Conservation (phyloP, 805 yeast species). For the Scheffersomyces coipomensis region DNA sequence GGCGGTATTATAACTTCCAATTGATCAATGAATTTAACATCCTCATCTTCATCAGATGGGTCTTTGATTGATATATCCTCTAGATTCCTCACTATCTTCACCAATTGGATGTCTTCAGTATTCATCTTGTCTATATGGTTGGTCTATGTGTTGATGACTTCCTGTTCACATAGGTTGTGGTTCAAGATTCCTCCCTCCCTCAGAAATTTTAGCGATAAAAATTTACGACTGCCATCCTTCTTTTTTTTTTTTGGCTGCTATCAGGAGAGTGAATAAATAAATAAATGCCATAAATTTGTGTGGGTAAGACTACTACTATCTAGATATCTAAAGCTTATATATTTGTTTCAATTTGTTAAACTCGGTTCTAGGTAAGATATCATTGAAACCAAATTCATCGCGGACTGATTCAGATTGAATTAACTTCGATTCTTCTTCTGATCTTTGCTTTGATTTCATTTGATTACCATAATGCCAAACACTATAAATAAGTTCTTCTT, state of each 20-base stretch:
- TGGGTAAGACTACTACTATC: too few relatives aligned
- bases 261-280: too few relatives aligned
- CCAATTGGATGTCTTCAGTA: background rate
- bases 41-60: background rate
- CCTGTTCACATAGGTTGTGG: too few relatives aligned
- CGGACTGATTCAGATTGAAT: conserved; percentile 28
- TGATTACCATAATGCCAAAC: conserved; percentile 54
- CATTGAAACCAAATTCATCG: conserved; percentile 43
- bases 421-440: conserved; percentile 54
- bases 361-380: conserved; percentile 44
- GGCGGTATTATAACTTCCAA: background rate
- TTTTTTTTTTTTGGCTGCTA: too few relatives aligned
- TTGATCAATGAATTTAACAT: too few relatives aligned
- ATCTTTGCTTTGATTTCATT: conserved; percentile 46
- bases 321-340: conserved; percentile 31
- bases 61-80: background rate
- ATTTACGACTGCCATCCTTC: too few relatives aligned
- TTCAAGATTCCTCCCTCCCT: too few relatives aligned
- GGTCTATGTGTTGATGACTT: too few relatives aligned
- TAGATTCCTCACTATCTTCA: background rate
- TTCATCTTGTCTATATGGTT: too few relatives aligned
- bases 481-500: conserved; percentile 64
- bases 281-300: too few relatives aligned
- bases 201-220: too few relatives aligned
- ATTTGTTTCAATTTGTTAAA: conserved; percentile 39